Conservation (phyloP, 148 eudicot species). For the Chenopodium suecicum region DNA sequence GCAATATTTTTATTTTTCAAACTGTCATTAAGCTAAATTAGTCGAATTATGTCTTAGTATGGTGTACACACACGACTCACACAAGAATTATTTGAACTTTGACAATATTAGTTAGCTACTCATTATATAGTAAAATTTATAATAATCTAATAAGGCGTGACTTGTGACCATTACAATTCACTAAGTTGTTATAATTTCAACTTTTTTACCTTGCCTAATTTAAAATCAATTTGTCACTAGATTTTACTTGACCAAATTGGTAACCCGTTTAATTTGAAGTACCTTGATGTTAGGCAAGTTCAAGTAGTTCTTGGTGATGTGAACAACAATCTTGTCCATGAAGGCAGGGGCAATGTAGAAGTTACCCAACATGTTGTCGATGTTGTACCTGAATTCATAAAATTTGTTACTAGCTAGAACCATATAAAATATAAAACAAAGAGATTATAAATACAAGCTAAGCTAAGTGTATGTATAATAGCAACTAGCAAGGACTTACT, state of each 20-base stretch:
- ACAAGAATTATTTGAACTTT: neutral
- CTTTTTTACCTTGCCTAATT: neutral
- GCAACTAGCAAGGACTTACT: constrained; percentile 28
- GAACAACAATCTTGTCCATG: constrained; percentile 97
- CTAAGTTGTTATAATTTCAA: no score
- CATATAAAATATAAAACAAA: no score
- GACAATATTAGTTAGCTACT: no score
- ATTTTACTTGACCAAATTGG: no score
- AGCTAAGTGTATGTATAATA: no score
- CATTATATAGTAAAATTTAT: no score
- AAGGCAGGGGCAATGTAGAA: constrained; percentile 92
- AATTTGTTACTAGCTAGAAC: no score
- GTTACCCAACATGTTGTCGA: constrained; percentile 77
- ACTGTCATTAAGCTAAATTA: no score
- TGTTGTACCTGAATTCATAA: constrained; percentile 3
- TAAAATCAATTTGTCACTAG: no score
- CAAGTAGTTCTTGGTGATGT: constrained; percentile 87
- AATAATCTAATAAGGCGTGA: no score
- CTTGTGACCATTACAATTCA: no score
- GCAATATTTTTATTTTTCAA: neutral
- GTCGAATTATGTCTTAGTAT: neutral
- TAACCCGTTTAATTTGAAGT: neutral
- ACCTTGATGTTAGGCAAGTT: constrained; percentile 93
- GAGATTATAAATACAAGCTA: no score
- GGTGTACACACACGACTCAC: neutral